Conservation (phyloP, 169 alveolate species). For the Cryptosporidium canis region DNA sequence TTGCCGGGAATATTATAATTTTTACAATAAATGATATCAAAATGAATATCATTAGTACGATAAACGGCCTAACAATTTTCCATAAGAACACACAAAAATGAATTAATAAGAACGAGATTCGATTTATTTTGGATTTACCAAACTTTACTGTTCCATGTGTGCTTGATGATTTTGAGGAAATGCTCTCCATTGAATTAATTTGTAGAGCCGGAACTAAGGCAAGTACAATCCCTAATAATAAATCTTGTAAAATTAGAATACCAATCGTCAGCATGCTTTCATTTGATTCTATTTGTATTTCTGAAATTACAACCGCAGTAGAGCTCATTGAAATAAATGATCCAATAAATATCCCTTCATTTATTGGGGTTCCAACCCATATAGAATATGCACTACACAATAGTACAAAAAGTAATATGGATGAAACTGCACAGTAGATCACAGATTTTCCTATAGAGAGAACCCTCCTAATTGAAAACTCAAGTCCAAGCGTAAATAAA, state of each 20-base stretch:
- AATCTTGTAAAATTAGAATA: conserved; percentile 52
- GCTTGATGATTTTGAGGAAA: background rate
- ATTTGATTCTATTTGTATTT: conserved; percentile 60
- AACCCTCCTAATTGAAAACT: conserved; percentile 56
- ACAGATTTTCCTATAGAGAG: conserved; percentile 51
- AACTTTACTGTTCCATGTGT: background rate
- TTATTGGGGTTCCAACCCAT: conserved; percentile 66
- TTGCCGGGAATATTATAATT: conserved; percentile 27
- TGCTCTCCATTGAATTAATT: background rate
- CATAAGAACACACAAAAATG: conserved; percentile 18
- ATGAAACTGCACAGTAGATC: conserved; percentile 51
- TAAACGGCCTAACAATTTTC: conserved; percentile 56
- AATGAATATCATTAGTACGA: conserved; percentile 10
- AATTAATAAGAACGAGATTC: background rate
- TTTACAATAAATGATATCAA: conserved; percentile 39
- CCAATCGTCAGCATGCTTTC: conserved; percentile 65
- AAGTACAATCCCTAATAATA: conserved; percentile 33
- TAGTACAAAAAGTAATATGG: conserved; percentile 20
- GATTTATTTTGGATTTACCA: background rate
- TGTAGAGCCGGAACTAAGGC: conserved; percentile 64
- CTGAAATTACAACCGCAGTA: conserved; percentile 63
- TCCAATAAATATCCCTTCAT: conserved; percentile 71
- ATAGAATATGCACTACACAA: conserved; percentile 62
- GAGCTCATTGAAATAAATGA: conserved; percentile 70
- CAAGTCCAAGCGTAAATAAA: conserved; percentile 46